A percentile compares a stretch with the other conserved stretches of the same genome.
phyloP scores from a whole-genome alignment of 2,329 filamentous ascomycete genomes.

The Chaetothyriales sp. region DNA sequence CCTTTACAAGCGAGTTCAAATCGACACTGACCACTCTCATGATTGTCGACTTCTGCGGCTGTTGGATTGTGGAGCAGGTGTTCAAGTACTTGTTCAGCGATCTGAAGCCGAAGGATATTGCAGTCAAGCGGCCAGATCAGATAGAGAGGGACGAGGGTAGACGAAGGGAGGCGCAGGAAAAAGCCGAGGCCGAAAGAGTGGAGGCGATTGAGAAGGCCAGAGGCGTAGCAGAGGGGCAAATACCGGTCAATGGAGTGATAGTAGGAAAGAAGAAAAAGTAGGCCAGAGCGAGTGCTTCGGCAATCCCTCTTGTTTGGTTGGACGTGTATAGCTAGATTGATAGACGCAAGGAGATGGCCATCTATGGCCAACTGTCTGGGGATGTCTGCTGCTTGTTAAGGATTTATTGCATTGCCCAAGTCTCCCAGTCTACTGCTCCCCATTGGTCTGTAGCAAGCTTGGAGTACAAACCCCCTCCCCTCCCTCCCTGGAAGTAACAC shows the following conservation, averaged over 20 bases:
- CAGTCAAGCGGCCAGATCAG: slow-evolving; percentile 73
- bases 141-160: slow-evolving; percentile 59
- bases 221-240: slow-evolving; percentile 11
- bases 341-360: neutral
- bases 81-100: slow-evolving; percentile 82
- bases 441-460: too few relatives aligned
- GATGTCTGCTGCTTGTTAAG: neutral
- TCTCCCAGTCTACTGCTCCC: too few relatives aligned
- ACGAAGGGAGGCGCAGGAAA: slow-evolving; percentile 44
- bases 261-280: neutral
- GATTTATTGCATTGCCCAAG: too few relatives aligned
- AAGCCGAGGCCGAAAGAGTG: slow-evolving; percentile 18
- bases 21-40: slow-evolving; percentile 69
- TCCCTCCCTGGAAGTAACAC: too few relatives aligned
- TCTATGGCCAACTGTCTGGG: neutral
- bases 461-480: too few relatives aligned
- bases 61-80: slow-evolving; percentile 73
- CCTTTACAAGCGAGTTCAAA: slow-evolving; percentile 83
- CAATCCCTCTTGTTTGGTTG: neutral
- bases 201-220: slow-evolving; percentile 16
- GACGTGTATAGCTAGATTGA: neutral
- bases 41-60: slow-evolving; percentile 74
- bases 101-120: slow-evolving; percentile 87
- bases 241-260: neutral
- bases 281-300: neutral